Percentiles rank a stretch among this genome's conserved stretches.
Conservation (phyloP, 176 grass and related monocot genomes). For the Carex cristatella region DNA sequence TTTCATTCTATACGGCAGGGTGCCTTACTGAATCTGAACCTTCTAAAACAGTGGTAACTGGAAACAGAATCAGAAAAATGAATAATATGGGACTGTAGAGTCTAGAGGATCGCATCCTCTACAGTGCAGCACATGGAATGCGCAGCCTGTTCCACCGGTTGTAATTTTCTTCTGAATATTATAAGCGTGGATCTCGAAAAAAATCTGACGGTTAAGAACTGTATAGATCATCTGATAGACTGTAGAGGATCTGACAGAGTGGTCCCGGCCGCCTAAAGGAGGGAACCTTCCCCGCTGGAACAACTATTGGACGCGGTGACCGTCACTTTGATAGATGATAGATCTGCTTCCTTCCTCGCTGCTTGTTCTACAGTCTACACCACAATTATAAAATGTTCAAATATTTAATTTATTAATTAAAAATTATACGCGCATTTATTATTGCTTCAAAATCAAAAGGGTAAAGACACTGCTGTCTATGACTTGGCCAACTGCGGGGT, state of each 20-base stretch:
- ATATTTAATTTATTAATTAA: neutral
- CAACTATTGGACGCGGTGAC: neutral
- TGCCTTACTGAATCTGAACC: no score
- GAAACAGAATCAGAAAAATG: neutral
- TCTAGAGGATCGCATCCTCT: no score
- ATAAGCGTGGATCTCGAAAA: no score
- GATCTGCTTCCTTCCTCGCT: neutral
- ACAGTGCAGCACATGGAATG: no score
- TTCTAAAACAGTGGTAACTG: neutral
- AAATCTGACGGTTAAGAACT: no score
- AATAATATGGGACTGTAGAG: no score
- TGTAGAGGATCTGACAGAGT: neutral
- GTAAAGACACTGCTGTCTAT: conserved; percentile 4
- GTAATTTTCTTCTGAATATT: no score
- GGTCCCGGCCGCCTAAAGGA: neutral
- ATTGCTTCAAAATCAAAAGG: conserved; percentile 6
- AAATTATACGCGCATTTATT: neutral
- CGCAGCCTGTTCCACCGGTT: no score
- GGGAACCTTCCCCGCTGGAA: neutral
- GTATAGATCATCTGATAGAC: no score
- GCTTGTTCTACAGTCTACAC: neutral
- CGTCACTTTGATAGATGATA: neutral
- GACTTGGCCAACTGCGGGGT: neutral
- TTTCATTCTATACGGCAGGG: no score
- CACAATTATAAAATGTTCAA: neutral